Evolutionary conservation across 441 rosid genomes (phyloP), one percentile per base, ranked within the genome.

Genomic region (Brassica balearica): DNA sequence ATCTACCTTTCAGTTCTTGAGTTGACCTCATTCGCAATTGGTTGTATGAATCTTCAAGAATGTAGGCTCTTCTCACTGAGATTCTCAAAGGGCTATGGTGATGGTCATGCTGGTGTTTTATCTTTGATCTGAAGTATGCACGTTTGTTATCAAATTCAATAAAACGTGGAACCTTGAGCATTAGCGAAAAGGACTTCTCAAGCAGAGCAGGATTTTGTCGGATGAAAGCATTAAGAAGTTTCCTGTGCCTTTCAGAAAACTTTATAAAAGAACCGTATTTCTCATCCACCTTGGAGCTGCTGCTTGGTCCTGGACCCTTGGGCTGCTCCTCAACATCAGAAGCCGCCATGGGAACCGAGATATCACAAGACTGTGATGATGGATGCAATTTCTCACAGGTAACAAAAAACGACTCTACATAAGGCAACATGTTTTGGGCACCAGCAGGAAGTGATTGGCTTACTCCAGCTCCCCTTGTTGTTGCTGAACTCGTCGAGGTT

Each of bases 111-210:
- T 90, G 97, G 82, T 90, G 97, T 85, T 91, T 95, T 77, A 93
- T 91, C 88, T 91, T 95, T 67, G 99, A 93, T 83, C 93, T 88
- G 84, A 95, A 93, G 85, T 92, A 92, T 34, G 97, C 86, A 9
- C 97, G 92, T 56, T 93, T 93, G 61, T 95, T 95, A 82, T 95
- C 99, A 82, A 95, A 95, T 77, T 95, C 99, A 81, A 95, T 88
- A 81, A 95, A 88, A 22, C 98, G 93, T 6, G 99, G 98, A 80
- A 93, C 98, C 82, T 90, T 95, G 81, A 95, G 88, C 94, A 95
- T 87, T 20, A 95, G 96, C 7, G 96, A 89, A 77, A 95, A 89
- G 29, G 99, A 95, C 86, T 95, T 95, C 91, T 95, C 98, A 58
- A 95, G 95, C 81, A 95, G 78, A n/a, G 91, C 95, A 75, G 97